Evolutionary conservation across 352 stramenopile genomes (phyloP).

Genomic region (Globisporangium mamillatum): DNA sequence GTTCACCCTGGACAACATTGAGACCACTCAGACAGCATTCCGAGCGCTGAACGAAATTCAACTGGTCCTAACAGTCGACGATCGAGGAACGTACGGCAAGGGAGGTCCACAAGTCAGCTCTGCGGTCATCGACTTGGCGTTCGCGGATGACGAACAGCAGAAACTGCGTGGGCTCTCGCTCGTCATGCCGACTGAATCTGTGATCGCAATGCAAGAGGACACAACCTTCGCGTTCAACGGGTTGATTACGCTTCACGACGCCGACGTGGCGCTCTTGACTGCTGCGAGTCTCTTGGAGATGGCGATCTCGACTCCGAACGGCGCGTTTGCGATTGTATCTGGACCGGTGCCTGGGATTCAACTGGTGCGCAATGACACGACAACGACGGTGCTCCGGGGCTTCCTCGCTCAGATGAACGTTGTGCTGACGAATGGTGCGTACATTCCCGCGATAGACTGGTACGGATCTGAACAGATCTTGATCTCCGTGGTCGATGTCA

Average conservation of each 20-base stretch:
- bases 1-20: conserved; percentile 38
- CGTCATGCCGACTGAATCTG: conserved; percentile 14
- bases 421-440: conserved; percentile 47
- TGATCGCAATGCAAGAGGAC: conserved; percentile 44
- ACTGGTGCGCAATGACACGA: conserved; percentile 25
- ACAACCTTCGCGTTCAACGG: conserved; percentile 28
- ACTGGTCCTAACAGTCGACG: conserved; percentile 55
- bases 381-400: conserved; percentile 32
- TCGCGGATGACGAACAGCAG: conserved; percentile 5
- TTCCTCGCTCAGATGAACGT: conserved; percentile 53
- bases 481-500: conserved; percentile 29
- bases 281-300: conserved; percentile 33
- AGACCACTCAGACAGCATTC: conserved; percentile 9
- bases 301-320: conserved; percentile 23
- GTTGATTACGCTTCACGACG: conserved; percentile 28
- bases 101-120: conserved; percentile 48
- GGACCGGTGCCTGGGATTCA: conserved; percentile 23
- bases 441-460: conserved; percentile 50
- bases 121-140: conserved; percentile 25
- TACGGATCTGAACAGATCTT: conserved; percentile 51
- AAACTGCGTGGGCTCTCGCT: conserved; percentile 6
- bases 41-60: conserved; percentile 27
- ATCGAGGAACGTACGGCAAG: conserved; percentile 43
- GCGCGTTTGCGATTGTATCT: conserved; percentile 24
- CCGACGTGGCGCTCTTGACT: conserved; percentile 20